Base-by-base conservation (phyloP, 148 eudicot species). In the Vaccinium macrocarpon region DNA sequence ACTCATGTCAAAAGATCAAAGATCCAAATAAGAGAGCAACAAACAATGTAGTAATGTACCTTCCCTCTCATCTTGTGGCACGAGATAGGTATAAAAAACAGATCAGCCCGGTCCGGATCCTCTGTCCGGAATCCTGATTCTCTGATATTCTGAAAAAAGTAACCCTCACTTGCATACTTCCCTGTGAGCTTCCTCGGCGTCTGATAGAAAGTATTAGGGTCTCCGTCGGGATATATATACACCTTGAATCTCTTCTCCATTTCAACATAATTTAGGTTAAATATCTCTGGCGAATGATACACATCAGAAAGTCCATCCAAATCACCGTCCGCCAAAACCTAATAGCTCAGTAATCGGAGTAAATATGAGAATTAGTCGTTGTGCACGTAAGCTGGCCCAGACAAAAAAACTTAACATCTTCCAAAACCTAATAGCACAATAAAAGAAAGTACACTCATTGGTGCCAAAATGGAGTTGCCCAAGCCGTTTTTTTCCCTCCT, bases 51-150 rank as follows among this genome's bases (percentile, higher is more conserved):
- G 27, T n/a, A 61, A 61, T n/a, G 27, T 61, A 96, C 99, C 97
- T 94, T 94, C 66, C 96, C 99, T 74, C 96, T 90, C 99, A 96
- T 96, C 98, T 93, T 96, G 91, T 94, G 99, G 74, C 98, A 93
- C 9, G 98, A 96, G 75, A 96, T 92, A 3, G 99, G 99, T 75
- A 94, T 93, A 86, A 96, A 96, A 85, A 96, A 93, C 68, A 96
- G 82, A 57, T 96, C 87, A 77, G 99, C 99, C 87, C 79, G 85
- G 82, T 92, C 93, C 21, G 98, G 97, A 91, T 96, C 97, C 12
- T 93, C 89, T 6, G 98, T 94, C 0, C 92, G 89, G 71, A 94
- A 96, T 14, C 82, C 80, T 84, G 95, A 90, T 80, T 96, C 98
- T 56, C 99, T 93, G 82, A 94, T 89, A 76, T 96, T 94, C 94